Percentiles rank a stretch among this genome's conserved stretches.
phyloP scores from a whole-genome alignment of 768 basidiomycete species.

The Mycena belliarum region DNA sequence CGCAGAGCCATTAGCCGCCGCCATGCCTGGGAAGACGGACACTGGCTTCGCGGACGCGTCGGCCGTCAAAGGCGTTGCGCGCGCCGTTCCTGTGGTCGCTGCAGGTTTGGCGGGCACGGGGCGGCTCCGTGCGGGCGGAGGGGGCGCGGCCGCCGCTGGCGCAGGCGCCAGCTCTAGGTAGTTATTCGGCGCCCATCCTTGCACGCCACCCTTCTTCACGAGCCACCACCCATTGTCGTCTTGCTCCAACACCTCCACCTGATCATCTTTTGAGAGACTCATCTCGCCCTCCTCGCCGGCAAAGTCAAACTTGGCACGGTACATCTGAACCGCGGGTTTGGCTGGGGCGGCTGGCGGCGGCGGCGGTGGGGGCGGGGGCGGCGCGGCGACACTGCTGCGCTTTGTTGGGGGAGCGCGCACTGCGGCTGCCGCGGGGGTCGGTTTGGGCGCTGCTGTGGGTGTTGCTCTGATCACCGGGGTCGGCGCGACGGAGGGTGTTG shows the following conservation, averaged over 20 bases:
- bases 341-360: constrained; percentile 58
- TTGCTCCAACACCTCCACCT: constrained; percentile 90
- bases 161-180: constrained; percentile 83
- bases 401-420: constrained; percentile 38
- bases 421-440: constrained; percentile 29
- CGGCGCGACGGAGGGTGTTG: constrained; percentile 39
- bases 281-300: constrained; percentile 92
- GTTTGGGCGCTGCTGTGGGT: constrained; percentile 31
- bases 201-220: constrained; percentile 75
- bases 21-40: constrained; percentile 81
- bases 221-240: constrained; percentile 99
- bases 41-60: constrained; percentile 74
- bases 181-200: constrained; percentile 96
- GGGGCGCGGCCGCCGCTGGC: constrained; percentile 64
- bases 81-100: constrained; percentile 31
- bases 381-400: constrained; percentile 41
- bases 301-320: constrained; percentile 91
- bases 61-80: constrained; percentile 48
- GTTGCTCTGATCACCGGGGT: constrained; percentile 31
- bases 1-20: constrained; percentile 63
- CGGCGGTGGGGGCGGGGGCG: constrained; percentile 42
- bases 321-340: constrained; percentile 70
- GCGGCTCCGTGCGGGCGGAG: constrained; percentile 66
- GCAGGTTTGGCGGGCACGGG: constrained; percentile 42
- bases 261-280: constrained; percentile 84